Evolutionary conservation across 1,284 basidiomycete species (phyloP).

Genomic region (Ganoderma boninense): DNA sequence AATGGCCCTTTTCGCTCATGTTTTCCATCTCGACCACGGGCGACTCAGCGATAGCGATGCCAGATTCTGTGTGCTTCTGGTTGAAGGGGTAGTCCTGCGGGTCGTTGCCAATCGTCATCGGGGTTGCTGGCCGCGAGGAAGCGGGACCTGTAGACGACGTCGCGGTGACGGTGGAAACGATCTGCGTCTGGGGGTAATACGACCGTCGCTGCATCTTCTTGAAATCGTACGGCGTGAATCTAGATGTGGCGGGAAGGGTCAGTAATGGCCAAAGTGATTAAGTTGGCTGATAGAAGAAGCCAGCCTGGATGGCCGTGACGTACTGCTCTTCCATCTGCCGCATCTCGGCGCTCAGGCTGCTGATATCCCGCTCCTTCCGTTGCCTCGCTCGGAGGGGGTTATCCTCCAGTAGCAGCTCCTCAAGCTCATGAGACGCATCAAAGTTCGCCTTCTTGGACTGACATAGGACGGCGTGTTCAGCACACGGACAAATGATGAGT

Average conservation of each 20-base stretch:
- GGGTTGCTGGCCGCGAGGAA: constrained; percentile 57
- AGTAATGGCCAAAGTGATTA: constrained; percentile 6
- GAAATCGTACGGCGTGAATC: constrained; percentile 83
- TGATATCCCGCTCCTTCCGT: constrained; percentile 88
- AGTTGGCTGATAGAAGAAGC: constrained; percentile 14
- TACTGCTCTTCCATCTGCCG: constrained; percentile 98
- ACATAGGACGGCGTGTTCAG: not conserved
- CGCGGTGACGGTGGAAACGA: constrained; percentile 56
- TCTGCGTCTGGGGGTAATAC: constrained; percentile 81
- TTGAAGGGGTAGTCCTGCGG: constrained; percentile 37
- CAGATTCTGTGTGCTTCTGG: constrained; percentile 40
- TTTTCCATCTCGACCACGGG: constrained; percentile 35
- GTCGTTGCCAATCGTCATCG: constrained; percentile 43
- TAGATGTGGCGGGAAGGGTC: not conserved
- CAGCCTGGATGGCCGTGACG: constrained; percentile 42
- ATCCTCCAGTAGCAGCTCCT: constrained; percentile 95
- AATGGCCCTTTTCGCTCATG: constrained; percentile 36
- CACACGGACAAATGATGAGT: constrained; percentile 2
- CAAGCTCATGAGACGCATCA: constrained; percentile 98
- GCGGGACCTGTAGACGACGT: constrained; percentile 53
- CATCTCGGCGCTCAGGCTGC: constrained; percentile 88
- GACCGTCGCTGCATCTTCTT: constrained; percentile 85
- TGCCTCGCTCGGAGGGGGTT: constrained; percentile 96
- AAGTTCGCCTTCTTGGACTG: constrained; percentile 98
- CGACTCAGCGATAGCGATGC: constrained; percentile 32